Evolutionary conservation across 768 basidiomycete genomes (phyloP).

Genomic region (Mycena galericulata): DNA sequence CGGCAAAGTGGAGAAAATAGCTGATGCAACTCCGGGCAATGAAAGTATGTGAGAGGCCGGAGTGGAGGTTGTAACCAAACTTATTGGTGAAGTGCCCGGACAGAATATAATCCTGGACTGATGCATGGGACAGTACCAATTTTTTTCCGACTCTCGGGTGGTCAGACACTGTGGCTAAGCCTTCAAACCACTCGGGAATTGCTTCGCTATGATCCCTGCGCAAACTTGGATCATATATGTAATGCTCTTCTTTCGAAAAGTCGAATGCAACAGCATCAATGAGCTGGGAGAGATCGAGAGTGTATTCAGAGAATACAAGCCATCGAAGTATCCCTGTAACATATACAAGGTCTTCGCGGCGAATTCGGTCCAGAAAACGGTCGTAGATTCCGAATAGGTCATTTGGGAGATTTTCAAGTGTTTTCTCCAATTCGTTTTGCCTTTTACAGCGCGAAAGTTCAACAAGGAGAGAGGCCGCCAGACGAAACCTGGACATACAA

Average conservation of each 20-base stretch:
- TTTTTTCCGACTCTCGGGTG: neutral
- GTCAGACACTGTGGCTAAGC: neutral
- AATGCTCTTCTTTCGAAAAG: neutral
- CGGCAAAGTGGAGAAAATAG: conserved; percentile 10
- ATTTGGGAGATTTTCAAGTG: conserved; percentile 10
- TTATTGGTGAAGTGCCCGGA: neutral
- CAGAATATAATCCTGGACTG: conserved; percentile 15
- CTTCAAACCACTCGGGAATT: conserved; percentile 16
- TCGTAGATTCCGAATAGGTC: conserved; percentile 24
- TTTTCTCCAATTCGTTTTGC: conserved; percentile 6
- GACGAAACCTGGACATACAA: conserved; percentile 4
- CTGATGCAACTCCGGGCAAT: conserved; percentile 8
- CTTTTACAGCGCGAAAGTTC: conserved; percentile 19
- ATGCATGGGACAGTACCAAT: conserved; percentile 2
- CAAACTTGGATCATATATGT: neutral
- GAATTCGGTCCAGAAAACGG: conserved; percentile 3
- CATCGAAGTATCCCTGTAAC: neutral
- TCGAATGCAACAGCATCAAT: conserved; percentile 18
- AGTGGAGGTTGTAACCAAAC: neutral
- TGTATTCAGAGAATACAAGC: neutral
- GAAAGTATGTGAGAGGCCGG: neutral
- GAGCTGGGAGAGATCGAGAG: neutral
- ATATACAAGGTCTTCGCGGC: neutral
- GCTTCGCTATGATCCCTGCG: neutral
- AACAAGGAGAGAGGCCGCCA: conserved; percentile 12